These are phyloP conservation scores for Takakia lepidozioides DNA, from an alignment of 225 moss, liverwort and hornwort species.

Conservation along the genomic window DNA sequence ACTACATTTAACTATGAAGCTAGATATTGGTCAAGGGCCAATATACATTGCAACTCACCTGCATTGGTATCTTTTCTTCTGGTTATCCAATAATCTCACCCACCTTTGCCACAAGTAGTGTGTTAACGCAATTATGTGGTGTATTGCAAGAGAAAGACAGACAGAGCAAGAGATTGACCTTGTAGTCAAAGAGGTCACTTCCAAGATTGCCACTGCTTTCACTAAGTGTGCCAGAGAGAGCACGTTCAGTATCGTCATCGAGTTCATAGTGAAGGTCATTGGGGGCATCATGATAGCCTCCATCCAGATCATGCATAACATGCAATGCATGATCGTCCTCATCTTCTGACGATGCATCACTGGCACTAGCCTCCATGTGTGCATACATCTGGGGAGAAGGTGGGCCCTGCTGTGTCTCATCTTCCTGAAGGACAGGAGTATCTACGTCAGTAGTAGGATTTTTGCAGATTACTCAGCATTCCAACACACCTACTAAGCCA, in stretches of 20 bases:
- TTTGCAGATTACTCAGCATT: too few relatives aligned
- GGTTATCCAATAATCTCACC: too few relatives aligned
- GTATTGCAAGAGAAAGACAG: too few relatives aligned
- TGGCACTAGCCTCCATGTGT: slow-evolving; percentile 72
- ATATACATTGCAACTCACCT: too few relatives aligned
- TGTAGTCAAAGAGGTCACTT: slow-evolving; percentile 85
- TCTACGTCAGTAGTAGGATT: too few relatives aligned
- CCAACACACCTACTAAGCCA: too few relatives aligned
- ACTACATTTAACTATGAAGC: too few relatives aligned
- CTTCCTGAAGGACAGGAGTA: slow-evolving; percentile 61
- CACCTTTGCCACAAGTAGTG: too few relatives aligned
- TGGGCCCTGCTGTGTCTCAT: slow-evolving; percentile 51
- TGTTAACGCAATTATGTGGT: too few relatives aligned
- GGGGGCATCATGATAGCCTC: slow-evolving; percentile 81
- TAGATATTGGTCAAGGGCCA: too few relatives aligned
- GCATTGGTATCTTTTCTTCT: too few relatives aligned
- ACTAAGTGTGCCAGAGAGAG: slow-evolving; percentile 82
- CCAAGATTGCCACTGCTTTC: slow-evolving; percentile 95
- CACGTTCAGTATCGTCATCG: slow-evolving; percentile 80
- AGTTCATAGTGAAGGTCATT: slow-evolving; percentile 83
- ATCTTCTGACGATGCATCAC: slow-evolving; percentile 76
- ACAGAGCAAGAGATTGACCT: too few relatives aligned
- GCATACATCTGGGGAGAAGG: slow-evolving; percentile 76
- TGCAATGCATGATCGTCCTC: slow-evolving; percentile 50
- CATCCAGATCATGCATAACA: slow-evolving; percentile 65